These are phyloP conservation scores for Hypoxylon cercidicola DNA, from an alignment of 495 filamentous ascomycete genomes.

Conservation along the genomic window DNA sequence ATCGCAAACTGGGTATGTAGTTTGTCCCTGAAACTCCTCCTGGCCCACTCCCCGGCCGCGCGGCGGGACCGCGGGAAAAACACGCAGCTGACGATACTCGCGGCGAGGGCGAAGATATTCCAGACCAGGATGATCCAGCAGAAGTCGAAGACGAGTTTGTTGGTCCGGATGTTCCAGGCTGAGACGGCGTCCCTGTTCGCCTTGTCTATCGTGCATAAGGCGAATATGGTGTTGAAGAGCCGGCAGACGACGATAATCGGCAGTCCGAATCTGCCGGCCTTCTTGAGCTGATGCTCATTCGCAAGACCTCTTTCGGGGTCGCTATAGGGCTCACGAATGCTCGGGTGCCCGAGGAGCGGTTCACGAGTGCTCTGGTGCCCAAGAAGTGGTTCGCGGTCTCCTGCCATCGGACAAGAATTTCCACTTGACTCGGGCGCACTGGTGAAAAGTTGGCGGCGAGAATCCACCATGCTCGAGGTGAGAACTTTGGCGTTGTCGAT, in stretches of 20 bases:
- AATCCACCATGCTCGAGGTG: slow-evolving; percentile 4
- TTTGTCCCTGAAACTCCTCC: slow-evolving; percentile 5
- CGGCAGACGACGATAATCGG: slow-evolving; percentile 16
- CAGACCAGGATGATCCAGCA: slow-evolving; percentile 18
- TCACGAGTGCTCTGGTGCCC: background rate
- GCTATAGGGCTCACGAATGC: background rate
- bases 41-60: background rate
- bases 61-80: background rate
- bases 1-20: slow-evolving; percentile 7
- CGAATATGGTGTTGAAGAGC: slow-evolving; percentile 20
- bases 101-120: slow-evolving; percentile 4
- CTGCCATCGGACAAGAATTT: background rate
- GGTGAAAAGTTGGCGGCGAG: background rate
- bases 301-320: background rate
- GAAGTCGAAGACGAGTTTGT: slow-evolving; percentile 11
- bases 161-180: slow-evolving; percentile 3
- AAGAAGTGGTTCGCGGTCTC: slow-evolving; percentile 25
- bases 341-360: slow-evolving; percentile 16
- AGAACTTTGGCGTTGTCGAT: slow-evolving; percentile 14
- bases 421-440: background rate
- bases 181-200: slow-evolving; percentile 11
- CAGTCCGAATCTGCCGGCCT: slow-evolving; percentile 3
- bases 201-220: slow-evolving; percentile 5
- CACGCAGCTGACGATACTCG: slow-evolving; percentile 6
- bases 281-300: background rate